Evolutionary conservation across 2,329 filamentous ascomycete genomes (phyloP).

Genomic region (Pezicula neosporulosa): DNA sequence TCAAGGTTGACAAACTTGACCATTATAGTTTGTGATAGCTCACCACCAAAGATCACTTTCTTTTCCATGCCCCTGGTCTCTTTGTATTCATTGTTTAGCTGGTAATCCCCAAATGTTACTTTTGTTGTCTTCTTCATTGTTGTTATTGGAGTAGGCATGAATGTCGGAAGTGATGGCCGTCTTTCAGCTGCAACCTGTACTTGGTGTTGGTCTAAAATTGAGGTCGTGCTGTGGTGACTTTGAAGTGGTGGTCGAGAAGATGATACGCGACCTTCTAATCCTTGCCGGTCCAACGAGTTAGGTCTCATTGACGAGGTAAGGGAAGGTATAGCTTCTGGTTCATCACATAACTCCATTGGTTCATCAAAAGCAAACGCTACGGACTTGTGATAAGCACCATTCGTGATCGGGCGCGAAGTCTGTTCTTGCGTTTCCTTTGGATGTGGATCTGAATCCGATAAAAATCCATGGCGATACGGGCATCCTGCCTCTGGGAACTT

Average conservation of each 20-base stretch:
- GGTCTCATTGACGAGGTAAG: not conserved
- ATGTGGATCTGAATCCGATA: no score
- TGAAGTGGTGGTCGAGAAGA: not conserved
- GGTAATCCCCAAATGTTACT: slow-evolving; percentile 13
- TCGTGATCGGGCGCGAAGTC: not conserved
- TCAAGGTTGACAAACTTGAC: slow-evolving; percentile 17
- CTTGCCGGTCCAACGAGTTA: no score
- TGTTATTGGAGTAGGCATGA: not conserved
- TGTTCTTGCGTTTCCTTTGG: no score
- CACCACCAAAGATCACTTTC: slow-evolving; percentile 17
- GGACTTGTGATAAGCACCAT: slow-evolving; percentile 3
- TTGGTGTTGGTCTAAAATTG: not conserved
- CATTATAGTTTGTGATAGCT: slow-evolving; percentile 4
- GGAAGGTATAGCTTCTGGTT: not conserved
- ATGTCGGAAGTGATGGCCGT: not conserved
- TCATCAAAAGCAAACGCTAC: slow-evolving; percentile 9
- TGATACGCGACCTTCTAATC: not conserved
- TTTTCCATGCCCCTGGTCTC: slow-evolving; percentile 10
- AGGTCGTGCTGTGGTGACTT: not conserved
- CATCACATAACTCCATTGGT: slow-evolving; percentile 1
- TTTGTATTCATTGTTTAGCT: slow-evolving; percentile 5
- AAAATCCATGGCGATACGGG: no score
- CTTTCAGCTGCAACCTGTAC: not conserved
- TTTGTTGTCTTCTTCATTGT: slow-evolving; percentile 1
- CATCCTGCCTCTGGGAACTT: no score